Evolutionary conservation across 352 stramenopile species (phyloP).

Genomic region (Peronospora farinosa): DNA sequence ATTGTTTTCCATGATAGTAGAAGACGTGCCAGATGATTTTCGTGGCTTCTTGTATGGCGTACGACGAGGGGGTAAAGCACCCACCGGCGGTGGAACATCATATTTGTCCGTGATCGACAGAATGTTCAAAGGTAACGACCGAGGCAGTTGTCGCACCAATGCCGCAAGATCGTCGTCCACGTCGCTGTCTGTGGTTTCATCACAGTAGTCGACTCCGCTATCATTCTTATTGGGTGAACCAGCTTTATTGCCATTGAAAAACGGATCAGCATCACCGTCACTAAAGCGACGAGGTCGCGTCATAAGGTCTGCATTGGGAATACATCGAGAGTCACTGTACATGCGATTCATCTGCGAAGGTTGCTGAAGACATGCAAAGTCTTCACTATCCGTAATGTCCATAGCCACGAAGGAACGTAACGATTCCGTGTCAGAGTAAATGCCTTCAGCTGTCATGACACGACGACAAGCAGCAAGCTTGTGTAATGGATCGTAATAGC

Average conservation of each 20-base stretch:
- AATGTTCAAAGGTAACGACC: slow-evolving; percentile 19
- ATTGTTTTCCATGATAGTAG: slow-evolving; percentile 40
- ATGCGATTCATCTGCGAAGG: slow-evolving; percentile 58
- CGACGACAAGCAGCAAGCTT: slow-evolving; percentile 65
- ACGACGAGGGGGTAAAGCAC: slow-evolving; percentile 25
- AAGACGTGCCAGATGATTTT: slow-evolving; percentile 50
- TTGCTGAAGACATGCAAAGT: slow-evolving; percentile 46
- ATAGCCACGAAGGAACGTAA: slow-evolving; percentile 74
- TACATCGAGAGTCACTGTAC: slow-evolving; percentile 64
- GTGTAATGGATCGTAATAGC: slow-evolving; percentile 83
- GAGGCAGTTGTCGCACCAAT: slow-evolving; percentile 18
- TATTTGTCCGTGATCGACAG: slow-evolving; percentile 36
- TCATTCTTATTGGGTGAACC: slow-evolving; percentile 25
- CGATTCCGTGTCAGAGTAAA: slow-evolving; percentile 70
- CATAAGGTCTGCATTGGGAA: slow-evolving; percentile 30
- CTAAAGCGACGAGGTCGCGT: slow-evolving; percentile 66
- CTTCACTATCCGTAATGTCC: slow-evolving; percentile 59
- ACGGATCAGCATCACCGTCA: slow-evolving; percentile 70
- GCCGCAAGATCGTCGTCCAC: slow-evolving; percentile 22
- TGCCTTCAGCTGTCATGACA: slow-evolving; percentile 44
- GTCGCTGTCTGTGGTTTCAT: slow-evolving; percentile 30
- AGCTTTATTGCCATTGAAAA: slow-evolving; percentile 41
- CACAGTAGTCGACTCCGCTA: slow-evolving; percentile 20
- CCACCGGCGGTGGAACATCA: slow-evolving; percentile 26
- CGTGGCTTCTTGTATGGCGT: slow-evolving; percentile 33